These are phyloP conservation scores for Aristolochia fimbriata DNA, from an alignment of 164 flowering plant genomes.

Conservation along the genomic window DNA sequence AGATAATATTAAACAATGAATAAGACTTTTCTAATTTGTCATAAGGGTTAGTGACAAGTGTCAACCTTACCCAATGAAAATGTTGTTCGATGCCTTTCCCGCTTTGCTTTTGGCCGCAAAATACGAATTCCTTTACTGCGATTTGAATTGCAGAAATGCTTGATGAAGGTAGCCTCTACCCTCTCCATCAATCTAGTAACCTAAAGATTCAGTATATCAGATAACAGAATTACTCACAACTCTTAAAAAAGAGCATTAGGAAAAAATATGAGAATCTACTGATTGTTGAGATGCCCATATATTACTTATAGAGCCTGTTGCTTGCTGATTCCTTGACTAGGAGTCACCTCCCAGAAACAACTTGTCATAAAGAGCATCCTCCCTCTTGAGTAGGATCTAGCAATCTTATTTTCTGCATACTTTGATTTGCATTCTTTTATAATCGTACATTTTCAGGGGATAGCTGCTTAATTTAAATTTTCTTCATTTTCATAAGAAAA, in stretches of 20 bases:
- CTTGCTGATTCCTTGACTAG: too few relatives aligned
- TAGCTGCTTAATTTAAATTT: too few relatives aligned
- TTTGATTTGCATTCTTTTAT: too few relatives aligned
- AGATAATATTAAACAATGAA: neutral
- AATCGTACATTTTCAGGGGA: too few relatives aligned
- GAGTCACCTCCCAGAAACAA: too few relatives aligned
- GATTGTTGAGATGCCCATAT: too few relatives aligned
- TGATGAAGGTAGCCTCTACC: constrained; percentile 56
- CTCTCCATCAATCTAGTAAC: constrained; percentile 50
- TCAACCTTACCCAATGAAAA: constrained; percentile 33
- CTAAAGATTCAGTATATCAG: constrained; percentile 10
- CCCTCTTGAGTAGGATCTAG: too few relatives aligned
- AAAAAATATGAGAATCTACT: too few relatives aligned
- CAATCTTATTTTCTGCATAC: too few relatives aligned
- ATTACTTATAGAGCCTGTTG: too few relatives aligned
- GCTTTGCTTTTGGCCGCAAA: constrained; percentile 38
- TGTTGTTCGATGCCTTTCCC: constrained; percentile 40
- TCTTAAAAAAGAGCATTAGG: neutral
- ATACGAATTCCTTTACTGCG: constrained; percentile 45
- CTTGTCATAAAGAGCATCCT: too few relatives aligned
- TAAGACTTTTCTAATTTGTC: neutral
- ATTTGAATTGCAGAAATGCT: constrained; percentile 54
- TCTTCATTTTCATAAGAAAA: too few relatives aligned
- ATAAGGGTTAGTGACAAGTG: neutral
- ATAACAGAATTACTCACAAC: neutral